Base-by-base conservation (phyloP, 2,329 filamentous ascomycete genomes). In the Didymella pinodella region DNA sequence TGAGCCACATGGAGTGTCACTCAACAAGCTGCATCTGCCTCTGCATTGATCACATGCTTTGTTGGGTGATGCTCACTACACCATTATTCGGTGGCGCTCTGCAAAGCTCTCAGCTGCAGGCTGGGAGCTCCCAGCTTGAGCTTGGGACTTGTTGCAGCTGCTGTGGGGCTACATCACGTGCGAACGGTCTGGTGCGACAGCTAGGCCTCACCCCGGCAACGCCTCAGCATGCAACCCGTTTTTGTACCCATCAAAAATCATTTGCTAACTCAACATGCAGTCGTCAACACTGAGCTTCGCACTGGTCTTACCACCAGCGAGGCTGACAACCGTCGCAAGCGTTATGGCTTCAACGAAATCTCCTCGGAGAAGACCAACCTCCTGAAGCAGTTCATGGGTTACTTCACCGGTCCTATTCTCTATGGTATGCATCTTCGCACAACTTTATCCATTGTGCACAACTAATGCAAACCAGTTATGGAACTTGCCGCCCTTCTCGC, bases 351-450 rank as follows among this genome's bases (percentile, higher is more conserved):
- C 81, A 92, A 91, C 81, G 89, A 92, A 77, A 82, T 92, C 75
- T 82, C 84, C 29, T 86, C 88, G 31, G 89, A 91, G 81, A 91
- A 91, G 83, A 87, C 88, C 80, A 91, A 91, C 81, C 81, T 90
- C 81, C 84, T 91, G 76, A 76, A 89, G 75, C 88, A 91, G 81
- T 91, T 92, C 81, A 79, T 92, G 68, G 84, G 86, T 75, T 92
- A 89, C 82, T 92, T 92, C 84, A 86, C 82, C 67, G 89, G 89
- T 72, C 89, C 89, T 63, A 89, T 92, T 82, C 86, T 91, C 64
- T 92, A 91, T 79, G 88, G 89, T 91, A 83, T 75, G 86, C 79
- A 66, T 46, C 57, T 59, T 55, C 65, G 62, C 63, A 54, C 48
- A 43, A 59, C 51, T 50, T 52, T 54, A 43, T 29, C 32, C 29